These are phyloP conservation scores for Raddia distichophylla DNA, from an alignment of 176 grass and related monocot genomes.

Conservation along the genomic window DNA sequence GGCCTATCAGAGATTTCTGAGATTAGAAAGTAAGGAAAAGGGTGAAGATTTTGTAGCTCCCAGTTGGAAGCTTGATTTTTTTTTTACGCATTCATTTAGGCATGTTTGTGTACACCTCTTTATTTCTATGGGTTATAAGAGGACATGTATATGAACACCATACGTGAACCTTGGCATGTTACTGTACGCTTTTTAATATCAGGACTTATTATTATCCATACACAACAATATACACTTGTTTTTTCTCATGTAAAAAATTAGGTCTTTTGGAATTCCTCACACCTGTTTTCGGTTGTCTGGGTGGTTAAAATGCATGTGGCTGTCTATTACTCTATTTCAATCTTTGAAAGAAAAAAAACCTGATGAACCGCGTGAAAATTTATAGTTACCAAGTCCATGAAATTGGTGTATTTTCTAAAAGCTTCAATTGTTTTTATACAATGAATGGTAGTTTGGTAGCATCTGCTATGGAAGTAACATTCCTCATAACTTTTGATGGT, in stretches of 20 bases:
- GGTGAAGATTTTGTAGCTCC: neutral
- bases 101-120: neutral
- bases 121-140: neutral
- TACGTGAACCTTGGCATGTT: neutral
- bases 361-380: neutral
- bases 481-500: neutral
- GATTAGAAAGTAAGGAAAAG: constrained; percentile 12
- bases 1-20: neutral
- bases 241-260: neutral
- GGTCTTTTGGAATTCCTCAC: neutral
- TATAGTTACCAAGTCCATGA: neutral
- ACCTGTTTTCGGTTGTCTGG: neutral
- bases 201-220: constrained; percentile 8
- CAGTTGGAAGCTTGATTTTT: neutral
- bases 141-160: neutral
- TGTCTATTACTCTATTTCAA: constrained; percentile 15
- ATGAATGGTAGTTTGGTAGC: neutral
- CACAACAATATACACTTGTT: neutral
- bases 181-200: neutral
- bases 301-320: neutral
- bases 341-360: neutral
- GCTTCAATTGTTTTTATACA: constrained; percentile 2
- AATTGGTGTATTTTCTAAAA: neutral
- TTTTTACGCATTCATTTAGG: neutral
- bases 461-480: neutral